phyloP scores from a whole-genome alignment of 1,284 basidiomycete genomes.

The Fistulinella cinereoalba region DNA sequence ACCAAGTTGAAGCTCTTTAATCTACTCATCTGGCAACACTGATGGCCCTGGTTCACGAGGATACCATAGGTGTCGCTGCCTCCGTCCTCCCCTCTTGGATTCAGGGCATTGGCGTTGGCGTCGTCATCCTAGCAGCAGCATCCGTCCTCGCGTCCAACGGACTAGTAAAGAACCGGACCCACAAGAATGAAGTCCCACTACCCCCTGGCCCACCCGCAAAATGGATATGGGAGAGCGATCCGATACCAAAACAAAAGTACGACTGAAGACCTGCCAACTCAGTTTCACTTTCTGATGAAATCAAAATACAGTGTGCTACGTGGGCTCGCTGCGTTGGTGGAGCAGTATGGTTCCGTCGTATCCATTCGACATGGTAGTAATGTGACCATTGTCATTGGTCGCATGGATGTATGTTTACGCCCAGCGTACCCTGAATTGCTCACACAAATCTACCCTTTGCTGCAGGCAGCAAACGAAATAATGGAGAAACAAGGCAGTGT shows the following conservation, averaged over 20 bases:
- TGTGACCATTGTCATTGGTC: conserved; percentile 27
- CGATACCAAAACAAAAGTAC: conserved; percentile 8
- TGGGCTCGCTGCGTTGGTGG: conserved; percentile 18
- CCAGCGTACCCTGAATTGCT: not conserved
- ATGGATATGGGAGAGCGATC: conserved; percentile 14
- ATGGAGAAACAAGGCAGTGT: conserved; percentile 34
- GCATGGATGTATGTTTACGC: conserved; percentile 32
- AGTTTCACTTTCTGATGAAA: too few species aligned
- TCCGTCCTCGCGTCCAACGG: conserved; percentile 2
- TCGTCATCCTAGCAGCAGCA: not conserved
- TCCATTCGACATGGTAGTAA: conserved; percentile 25
- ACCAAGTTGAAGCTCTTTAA: too few species aligned
- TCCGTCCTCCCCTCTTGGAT: too few species aligned
- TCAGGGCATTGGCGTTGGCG: too few species aligned
- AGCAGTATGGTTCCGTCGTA: conserved; percentile 32
- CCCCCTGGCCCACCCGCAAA: conserved; percentile 10
- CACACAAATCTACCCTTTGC: not conserved
- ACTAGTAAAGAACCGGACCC: not conserved
- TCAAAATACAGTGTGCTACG: conserved; percentile 5
- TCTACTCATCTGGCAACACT: too few species aligned
- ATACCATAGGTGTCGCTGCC: too few species aligned
- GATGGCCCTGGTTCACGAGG: too few species aligned
- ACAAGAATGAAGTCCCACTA: conserved; percentile 1
- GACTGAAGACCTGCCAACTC: too few species aligned
- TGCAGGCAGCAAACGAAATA: conserved; percentile 24